Conservation (phyloP, 371 early-diverging fungal genomes). For the Mucor lusitanicus region DNA sequence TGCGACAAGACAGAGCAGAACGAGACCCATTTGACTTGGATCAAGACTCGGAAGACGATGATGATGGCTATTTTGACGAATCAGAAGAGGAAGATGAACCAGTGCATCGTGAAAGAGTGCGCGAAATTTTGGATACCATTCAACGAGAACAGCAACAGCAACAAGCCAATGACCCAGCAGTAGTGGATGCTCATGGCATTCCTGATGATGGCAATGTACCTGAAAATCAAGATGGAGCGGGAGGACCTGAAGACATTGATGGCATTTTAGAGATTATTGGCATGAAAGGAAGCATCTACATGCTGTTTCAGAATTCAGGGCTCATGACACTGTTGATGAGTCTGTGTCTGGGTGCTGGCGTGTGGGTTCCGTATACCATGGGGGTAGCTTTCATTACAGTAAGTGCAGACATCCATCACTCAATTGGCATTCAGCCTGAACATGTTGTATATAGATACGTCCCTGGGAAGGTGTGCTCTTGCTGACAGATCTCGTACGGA, state of each 20-base stretch:
- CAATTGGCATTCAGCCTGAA: too few species aligned
- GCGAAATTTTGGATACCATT: neutral
- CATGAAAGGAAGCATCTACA: slow-evolving; percentile 76
- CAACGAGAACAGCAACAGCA: neutral
- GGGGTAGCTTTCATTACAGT: slow-evolving; percentile 56
- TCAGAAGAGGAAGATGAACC: neutral
- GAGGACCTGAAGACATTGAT: slow-evolving; percentile 55
- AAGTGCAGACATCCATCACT: too few species aligned
- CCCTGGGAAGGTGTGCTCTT: neutral
- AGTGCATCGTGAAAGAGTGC: neutral
- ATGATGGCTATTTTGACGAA: neutral
- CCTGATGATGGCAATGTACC: neutral
- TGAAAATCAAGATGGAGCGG: neutral
- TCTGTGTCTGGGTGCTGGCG: slow-evolving; percentile 65
- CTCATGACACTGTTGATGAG: slow-evolving; percentile 73
- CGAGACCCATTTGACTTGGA: neutral
- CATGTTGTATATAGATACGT: too few species aligned
- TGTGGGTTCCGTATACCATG: slow-evolving; percentile 75
- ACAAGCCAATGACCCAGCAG: neutral
- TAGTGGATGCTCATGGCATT: too few species aligned
- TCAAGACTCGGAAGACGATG: neutral
- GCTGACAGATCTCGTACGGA: neutral
- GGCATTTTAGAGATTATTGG: slow-evolving; percentile 87
- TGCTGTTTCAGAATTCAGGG: slow-evolving; percentile 76
- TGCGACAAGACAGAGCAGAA: neutral